Evolutionary conservation across 495 filamentous ascomycete species (phyloP), one percentile per base, ranked within the genome.

Genomic region (Lepraria neglecta): DNA sequence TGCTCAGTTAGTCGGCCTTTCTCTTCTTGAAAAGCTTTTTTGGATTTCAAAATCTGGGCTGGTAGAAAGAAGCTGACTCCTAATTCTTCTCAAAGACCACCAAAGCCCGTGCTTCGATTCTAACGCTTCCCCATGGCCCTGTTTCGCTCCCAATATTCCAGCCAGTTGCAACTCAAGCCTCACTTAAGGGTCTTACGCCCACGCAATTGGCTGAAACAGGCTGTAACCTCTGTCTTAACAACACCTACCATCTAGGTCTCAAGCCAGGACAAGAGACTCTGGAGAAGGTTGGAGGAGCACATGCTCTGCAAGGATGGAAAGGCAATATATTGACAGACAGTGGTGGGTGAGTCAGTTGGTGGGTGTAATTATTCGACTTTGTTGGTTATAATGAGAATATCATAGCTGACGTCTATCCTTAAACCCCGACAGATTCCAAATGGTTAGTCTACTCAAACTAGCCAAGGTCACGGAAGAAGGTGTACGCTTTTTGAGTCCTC

Each of bases 131-230:
- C 42, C 95, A 97, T 82, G 94, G 94, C 67, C 79, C 87, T 0
- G 91, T 97, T 15, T 81, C 87, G 56, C 81, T 97, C 12, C 94
- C 94, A 3, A 84, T 97, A 27, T 99, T 97, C 73, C 97, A 97
- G 91, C 94, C 94, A 19, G 94, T 97, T 33, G 94, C 95, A 19
- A 97, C 94, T n/a, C 94, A 99, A 73, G 94, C 89, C 0, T 92
- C 92, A 0, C 76, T 99, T 35, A 99, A 99, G 71, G 94, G 94
- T 31, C 75, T 99, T 58, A 97, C 94, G 31, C 90, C 92, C 3
- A 87, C 92, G 64, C 94, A 99, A 67, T 76, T 99, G 24, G 90
- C 92, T 64, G 80, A 86, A 40, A 92, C 91, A 0, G 87, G 90
- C 48, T 97, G 95, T 68, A 84, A 89, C 65, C 79, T 99, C 15